Evolutionary conservation across 2,329 filamentous ascomycete genomes (phyloP), one percentile per base, ranked within the genome.

Genomic region (Aspergillus pseudonomiae): DNA sequence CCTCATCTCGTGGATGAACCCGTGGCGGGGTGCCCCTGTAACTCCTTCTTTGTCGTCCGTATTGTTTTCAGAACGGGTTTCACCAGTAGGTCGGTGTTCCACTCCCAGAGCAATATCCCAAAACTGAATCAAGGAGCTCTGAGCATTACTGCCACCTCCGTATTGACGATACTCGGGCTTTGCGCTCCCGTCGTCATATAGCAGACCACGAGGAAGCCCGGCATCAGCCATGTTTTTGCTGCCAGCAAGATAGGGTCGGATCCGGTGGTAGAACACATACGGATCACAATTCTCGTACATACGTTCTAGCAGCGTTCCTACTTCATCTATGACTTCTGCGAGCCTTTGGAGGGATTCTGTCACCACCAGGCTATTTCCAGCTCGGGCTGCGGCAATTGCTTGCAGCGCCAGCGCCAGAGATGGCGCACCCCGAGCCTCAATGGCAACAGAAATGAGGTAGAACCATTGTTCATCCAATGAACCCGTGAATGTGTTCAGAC

Each of bases 401-500:
- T 89, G 85, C 48, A 99, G 83, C 92, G 97, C 97, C 63, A 97
- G 81, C 0, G 93, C 89, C 59, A 99, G 89, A 63, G 94, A 91
- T 4, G 93, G 91, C 0, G 90, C 95, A 30, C 93, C 94, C 61
- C 93, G 90, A 60, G 94, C 93, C 80, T 99, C 95, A 67, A 99
- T 97, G 66, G 94, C 95, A 3, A 97, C 92, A 0, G 93, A 97
- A 59, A 98, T 88, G 14, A 99, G 85, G 76, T 98, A 99, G 76
- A 99, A 99, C 95, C 95, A 99, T 66, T 95, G 97, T 80, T 99
- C 95, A 75, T 99, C 95, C 61, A 96, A 83, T 9, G 93, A 94
- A 57, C 95, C 95, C 19, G 95, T 98, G 74, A 97, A 96, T 19
- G 95, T 97, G 72, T 89, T 88, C 65, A 98, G 84, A 2, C 92